Percentiles rank a stretch among this genome's conserved stretches.
These are phyloP conservation scores for Cornus suecica DNA, from an alignment of 148 eudicot species.

Conservation along the genomic window DNA sequence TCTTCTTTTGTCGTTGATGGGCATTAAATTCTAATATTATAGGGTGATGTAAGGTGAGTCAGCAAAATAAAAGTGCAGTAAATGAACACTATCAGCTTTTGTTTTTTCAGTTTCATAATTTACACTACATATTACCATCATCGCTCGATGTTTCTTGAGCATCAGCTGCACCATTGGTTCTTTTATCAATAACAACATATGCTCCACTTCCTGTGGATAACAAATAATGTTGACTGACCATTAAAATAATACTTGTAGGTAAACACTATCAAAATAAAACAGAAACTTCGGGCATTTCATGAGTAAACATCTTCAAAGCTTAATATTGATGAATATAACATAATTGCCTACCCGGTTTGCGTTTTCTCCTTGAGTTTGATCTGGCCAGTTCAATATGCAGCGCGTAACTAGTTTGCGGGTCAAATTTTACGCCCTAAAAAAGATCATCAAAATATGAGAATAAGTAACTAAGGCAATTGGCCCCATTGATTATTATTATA, in stretches of 20 bases:
- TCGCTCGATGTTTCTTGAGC: constrained; percentile 60
- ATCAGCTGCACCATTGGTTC: constrained; percentile 41
- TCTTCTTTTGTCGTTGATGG: too few species aligned
- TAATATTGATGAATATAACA: background rate
- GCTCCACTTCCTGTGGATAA: constrained; percentile 61
- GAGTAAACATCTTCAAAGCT: background rate
- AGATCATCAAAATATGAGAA: background rate
- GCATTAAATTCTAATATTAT: too few species aligned
- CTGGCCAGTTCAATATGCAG: constrained; percentile 90
- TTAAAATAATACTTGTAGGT: background rate
- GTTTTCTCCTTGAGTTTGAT: constrained; percentile 76
- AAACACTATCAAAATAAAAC: background rate
- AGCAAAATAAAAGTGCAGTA: background rate
- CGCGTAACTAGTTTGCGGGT: constrained; percentile 69
- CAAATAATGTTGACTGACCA: constrained; percentile 9
- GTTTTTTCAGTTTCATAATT: background rate
- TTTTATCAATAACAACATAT: constrained; percentile 87
- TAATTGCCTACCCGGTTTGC: constrained; percentile 50
- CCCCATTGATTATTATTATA: too few species aligned
- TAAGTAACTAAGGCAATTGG: too few species aligned
- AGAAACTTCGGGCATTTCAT: background rate
- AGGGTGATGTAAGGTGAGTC: background rate
- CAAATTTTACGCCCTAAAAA: constrained; percentile 81
- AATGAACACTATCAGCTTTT: background rate
- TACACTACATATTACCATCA: constrained; percentile 47